Evolutionary conservation across 139 green algal genomes (phyloP), one percentile per base, ranked within the genome.

Genomic region (Chlamydomonas sphaeroides): DNA sequence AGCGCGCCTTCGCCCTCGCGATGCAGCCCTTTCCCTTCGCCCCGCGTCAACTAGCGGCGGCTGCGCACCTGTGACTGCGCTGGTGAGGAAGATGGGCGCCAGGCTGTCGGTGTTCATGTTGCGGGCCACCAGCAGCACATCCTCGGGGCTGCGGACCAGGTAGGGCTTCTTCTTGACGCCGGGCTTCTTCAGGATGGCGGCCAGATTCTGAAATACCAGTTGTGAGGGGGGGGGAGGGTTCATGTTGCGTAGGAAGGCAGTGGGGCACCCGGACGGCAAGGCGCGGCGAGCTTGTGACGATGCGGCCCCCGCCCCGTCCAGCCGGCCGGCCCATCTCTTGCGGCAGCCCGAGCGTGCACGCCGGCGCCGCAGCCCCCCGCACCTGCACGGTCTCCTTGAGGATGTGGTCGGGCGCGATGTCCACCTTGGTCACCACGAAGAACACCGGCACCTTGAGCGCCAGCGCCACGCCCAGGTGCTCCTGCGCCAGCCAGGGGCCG

Each of bases 401-500:
- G 69, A 98, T 92, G 83, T 98, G 94, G 32, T 96, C 93, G 1
- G 94, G 93, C 61, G 89, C 94, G 66, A 98, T 95, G 90, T 98
- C 95, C 18, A 97, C 85, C 85, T 95, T 98, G 83, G 95, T 97
- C 59, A 97, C 88, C 38, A 98, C 81, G 77, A 98, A 98, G 89
- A 98, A 97, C 26, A 94, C 91, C 0, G 95, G 95, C 59, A 97
- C 89, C 86, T 96, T 94, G 61, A 98, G 88, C 2, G 96, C 94
- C 82, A 99, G 91, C 26, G 97, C 91, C 89, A 97, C 93, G 14
- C 98, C 91, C 88, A 97, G 81, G 86, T 99, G 94, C 92, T 98
- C 95, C 91, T 98, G 76, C 17, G 26, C 7, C n/a, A n/a, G n/a
- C n/a, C n/a, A n/a, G n/a, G n/a, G n/a, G n/a, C n/a, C n/a, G n/a